Evolutionary conservation across 2,329 filamentous ascomycete species (phyloP).

Genomic region (Colletotrichum zoysiae): DNA sequence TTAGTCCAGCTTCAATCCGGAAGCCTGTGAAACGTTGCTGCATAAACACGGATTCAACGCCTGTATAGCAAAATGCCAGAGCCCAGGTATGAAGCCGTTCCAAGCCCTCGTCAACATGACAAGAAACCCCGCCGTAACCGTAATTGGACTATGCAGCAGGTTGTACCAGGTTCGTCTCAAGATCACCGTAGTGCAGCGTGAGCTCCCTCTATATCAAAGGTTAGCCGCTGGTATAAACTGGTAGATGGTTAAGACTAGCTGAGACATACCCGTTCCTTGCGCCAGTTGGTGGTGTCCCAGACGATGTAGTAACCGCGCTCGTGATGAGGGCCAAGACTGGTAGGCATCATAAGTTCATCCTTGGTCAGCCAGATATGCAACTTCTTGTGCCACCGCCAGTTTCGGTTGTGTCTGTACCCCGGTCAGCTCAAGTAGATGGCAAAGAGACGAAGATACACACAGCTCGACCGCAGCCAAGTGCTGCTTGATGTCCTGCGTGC

Average conservation of each 20-base stretch:
- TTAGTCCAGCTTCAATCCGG: constrained; percentile 30
- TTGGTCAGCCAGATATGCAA: constrained; percentile 76
- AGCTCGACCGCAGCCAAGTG: constrained; percentile 73
- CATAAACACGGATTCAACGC: constrained; percentile 39
- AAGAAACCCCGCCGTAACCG: constrained; percentile 26
- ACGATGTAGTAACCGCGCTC: constrained; percentile 77
- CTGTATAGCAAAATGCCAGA: constrained; percentile 28
- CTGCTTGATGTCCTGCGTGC: constrained; percentile 72
- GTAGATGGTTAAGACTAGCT: not conserved
- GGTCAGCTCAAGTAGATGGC: not conserved
- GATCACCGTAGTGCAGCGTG: constrained; percentile 71
- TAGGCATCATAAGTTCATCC: constrained; percentile 74
- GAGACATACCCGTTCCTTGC: constrained; percentile 70
- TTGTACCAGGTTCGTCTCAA: constrained; percentile 61
- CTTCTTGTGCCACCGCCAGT: constrained; percentile 79
- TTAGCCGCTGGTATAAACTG: constrained; percentile 36
- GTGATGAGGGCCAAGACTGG: constrained; percentile 67
- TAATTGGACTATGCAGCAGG: constrained; percentile 27
- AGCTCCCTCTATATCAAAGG: constrained; percentile 64
- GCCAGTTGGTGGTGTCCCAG: constrained; percentile 73
- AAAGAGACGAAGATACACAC: constrained; percentile 56
- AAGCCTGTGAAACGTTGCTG: constrained; percentile 35
- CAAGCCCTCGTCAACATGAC: constrained; percentile 32
- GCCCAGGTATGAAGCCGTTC: constrained; percentile 36
- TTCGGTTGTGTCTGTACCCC: constrained; percentile 66